Evolutionary conservation across 2,329 filamentous ascomycete genomes (phyloP), one percentile per base, ranked within the genome.

Genomic region (Penicillium sp.): DNA sequence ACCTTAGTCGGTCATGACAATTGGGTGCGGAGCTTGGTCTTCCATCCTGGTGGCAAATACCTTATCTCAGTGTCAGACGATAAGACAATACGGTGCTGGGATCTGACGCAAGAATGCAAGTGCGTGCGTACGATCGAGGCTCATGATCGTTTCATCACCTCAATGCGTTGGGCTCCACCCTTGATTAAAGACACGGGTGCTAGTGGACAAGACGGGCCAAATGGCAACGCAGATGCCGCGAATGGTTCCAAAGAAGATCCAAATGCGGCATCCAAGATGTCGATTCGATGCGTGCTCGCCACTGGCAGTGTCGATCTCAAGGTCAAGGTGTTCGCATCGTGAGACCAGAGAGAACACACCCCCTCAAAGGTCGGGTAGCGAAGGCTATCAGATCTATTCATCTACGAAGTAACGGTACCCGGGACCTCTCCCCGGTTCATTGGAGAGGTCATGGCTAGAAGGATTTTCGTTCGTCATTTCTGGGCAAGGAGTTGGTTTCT

Each of bases 21-120:
- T 71, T 97, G 93, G 93, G 86, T 97, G 8, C 86, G 91, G 28
- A 89, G 84, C 0, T 75, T 97, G 5, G 86, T 91, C 9, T 97
- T 96, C 72, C 93, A 97, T 67, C 93, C 93, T 0, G 90, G 91
- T 8, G 93, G 93, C 39, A 95, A 93, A 74, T 97, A 94, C 67
- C 81, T 97, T 1, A 77, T 97, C 5, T 92, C 88, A 6, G 90
- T 89, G 18, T 84, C 88, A 14, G 93, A 97, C 71, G 93, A 97
- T 77, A 96, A 94, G 77, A 92, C 91, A 4, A 81, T 97, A 55
- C 83, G 92, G 51, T 97, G 92, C 78, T 97, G 93, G 93, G 93
- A 97, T 76, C 78, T 97, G 23, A 83, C 84, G 23, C 93, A 97
- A 70, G 92, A 96, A 71, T 91, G 90, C 37, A 92, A 92, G 67